Evolutionary conservation across 208 protist genomes (phyloP).

Genomic region (Trypanosomatidae sp.): DNA sequence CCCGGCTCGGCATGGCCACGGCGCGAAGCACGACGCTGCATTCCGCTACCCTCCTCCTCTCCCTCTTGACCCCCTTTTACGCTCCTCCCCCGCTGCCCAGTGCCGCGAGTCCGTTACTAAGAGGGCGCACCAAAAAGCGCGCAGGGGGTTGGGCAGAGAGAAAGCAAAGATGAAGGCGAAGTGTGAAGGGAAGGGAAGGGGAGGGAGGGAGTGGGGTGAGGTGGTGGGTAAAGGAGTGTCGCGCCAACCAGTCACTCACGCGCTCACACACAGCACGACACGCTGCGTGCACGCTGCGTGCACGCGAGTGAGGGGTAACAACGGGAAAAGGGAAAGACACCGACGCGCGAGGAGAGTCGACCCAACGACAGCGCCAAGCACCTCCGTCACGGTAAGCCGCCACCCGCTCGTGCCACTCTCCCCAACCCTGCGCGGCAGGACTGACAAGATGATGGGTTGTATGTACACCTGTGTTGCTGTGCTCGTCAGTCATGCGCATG

Average conservation of each 20-base stretch:
- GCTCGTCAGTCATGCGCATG: no score
- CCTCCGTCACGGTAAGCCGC: not conserved
- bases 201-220: no score
- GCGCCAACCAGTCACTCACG: no score
- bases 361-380: not conserved
- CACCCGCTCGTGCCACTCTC: not conserved
- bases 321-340: not conserved
- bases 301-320: no score
- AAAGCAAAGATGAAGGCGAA: not conserved
- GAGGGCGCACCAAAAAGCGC: not conserved
- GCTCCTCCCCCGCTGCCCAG: not conserved
- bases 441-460: not conserved
- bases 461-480: not conserved
- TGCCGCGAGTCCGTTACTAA: not conserved
- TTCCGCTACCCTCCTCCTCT: not conserved
- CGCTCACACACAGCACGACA: no score
- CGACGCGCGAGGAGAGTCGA: not conserved
- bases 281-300: no score
- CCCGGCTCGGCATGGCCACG: not conserved
- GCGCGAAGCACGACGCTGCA: not conserved
- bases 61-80: not conserved
- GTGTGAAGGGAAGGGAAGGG: not conserved
- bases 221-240: no score
- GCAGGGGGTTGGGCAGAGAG: not conserved
- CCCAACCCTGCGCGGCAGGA: not conserved